Base-by-base conservation (phyloP, 2,329 filamentous ascomycete genomes). In the Torrubiellomyces zombiae region DNA sequence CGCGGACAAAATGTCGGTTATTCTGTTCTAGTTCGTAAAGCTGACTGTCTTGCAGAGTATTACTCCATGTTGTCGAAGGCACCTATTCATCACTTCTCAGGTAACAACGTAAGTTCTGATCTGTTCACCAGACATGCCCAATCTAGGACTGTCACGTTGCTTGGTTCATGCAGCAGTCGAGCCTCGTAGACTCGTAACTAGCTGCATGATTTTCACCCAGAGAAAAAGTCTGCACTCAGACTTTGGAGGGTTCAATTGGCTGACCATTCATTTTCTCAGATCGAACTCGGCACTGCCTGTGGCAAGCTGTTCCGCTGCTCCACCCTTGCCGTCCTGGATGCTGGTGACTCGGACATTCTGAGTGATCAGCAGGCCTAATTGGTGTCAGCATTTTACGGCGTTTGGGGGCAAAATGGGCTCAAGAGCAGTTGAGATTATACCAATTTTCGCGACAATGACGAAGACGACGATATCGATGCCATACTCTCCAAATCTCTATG, bases 291-390 rank as follows among this genome's bases (percentile, higher is more conserved):
- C 51, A 95, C 85, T 53, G 85, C 83, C 45, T 94, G 85, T 66
- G 89, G 89, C 69, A 95, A 95, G 70, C 78, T 98, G 54, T 98
- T 92, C 78, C 74, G 83, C 46, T 92, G 81, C 75, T 86, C 81
- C 43, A 93, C 85, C 60, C 91, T 98, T 79, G 76, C 85, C 46
- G 78, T 95, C 53, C 66, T 95, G 42, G 89, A 98, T 61, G 83
- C 85, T 55, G 89, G 86, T 74, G 79, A 95, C 74, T 93, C 82
- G 44, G 89, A 98, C 61, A 98, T 98, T 60, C 72, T 98, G 47
- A 75, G 65, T 60, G 74, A 81, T 58, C 72, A 74, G 55, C 56
- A 63, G 51, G 60, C 66, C 47, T 77, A 75, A 59, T 22, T 20
- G 29, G 31, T 34, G 11, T 23, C 16, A 41, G 42, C 31, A 42